A percentile compares a stretch with the other conserved stretches of the same genome.
Evolutionary conservation across 495 filamentous ascomycete species (phyloP).

Genomic region (Daldinia loculata): DNA sequence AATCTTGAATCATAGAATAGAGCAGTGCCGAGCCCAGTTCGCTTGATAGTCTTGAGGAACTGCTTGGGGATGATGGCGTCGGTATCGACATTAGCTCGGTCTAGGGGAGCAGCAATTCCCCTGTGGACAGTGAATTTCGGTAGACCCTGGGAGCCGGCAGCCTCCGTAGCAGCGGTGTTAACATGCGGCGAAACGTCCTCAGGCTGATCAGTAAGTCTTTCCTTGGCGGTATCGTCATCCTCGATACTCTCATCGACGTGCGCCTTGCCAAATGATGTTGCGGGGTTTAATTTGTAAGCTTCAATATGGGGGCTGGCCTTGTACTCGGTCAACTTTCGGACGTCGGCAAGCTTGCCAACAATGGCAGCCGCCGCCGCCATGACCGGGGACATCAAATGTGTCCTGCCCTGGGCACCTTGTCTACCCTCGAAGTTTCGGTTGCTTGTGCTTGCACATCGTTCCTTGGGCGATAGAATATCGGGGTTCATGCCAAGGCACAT

Average conservation of each 20-base stretch:
- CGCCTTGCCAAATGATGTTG: constrained; percentile 57
- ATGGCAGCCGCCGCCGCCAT: constrained; percentile 95
- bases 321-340: constrained; percentile 75
- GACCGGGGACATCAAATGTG: constrained; percentile 95
- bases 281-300: constrained; percentile 37
- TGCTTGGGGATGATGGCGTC: constrained; percentile 99
- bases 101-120: constrained; percentile 88
- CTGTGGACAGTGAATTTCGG: constrained; percentile 83
- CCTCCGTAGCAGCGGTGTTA: constrained; percentile 64
- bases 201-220: constrained; percentile 79
- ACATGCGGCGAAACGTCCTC: constrained; percentile 70
- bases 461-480: constrained; percentile 92
- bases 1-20: constrained; percentile 87
- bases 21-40: constrained; percentile 87
- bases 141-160: constrained; percentile 69
- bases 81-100: constrained; percentile 91
- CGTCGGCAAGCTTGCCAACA: constrained; percentile 88
- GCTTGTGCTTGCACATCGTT: constrained; percentile 93
- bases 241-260: constrained; percentile 74
- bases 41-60: constrained; percentile 99
- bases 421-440: constrained; percentile 98
- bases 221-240: constrained; percentile 73
- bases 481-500: constrained; percentile 99
- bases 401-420: constrained; percentile 91
- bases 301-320: constrained; percentile 63